Evolutionary conservation across 805 yeast genomes (phyloP), one percentile per base, ranked within the genome.

Genomic region (Zygoascus biomembranicola): DNA sequence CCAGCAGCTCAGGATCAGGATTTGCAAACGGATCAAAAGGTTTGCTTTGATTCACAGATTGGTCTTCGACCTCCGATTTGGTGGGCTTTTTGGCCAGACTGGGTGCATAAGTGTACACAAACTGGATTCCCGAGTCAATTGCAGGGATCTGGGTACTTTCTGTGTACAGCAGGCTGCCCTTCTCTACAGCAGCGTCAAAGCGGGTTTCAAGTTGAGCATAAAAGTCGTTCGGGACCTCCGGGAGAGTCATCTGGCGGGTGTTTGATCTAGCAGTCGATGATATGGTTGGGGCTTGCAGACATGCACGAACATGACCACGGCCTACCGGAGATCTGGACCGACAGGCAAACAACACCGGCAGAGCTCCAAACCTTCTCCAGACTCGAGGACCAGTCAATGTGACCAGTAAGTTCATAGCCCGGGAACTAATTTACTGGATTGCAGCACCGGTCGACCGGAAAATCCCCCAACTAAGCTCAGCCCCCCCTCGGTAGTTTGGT

Each of bases 1-100:
- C 75, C 0, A 89, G 80, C 45, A 90, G 71, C 55, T 80, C 84
- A 5, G 86, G 86, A 60, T 87, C 96, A 0, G 95, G 92, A 19
- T 81, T 77, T 49, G 77, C 77, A 70, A 94, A 92, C 2, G 98
- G 98, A 63, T 89, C 62, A 23, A 23, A 50, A 39, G 55, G 49
- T 14, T 49, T 51, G n/a, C 28, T 28, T 20, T 32, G 48, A 31
- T 28, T 49, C 23, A 35, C 44, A 16, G 16, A 37, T 51, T 26
- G 46, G n/a, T 47, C 53, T 16, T 32, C 50, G 13, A 35, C 39
- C 41, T 48, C 57, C 53, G 32, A 42, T 32, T 48, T 47, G 18
- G 53, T 49, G 28, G 73, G 71, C 58, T 72, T 72, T 55, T 62
- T 52, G 28, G 63, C 65, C 45, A 72, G 62, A 13, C 68, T 61